Base-by-base conservation (phyloP, 1,284 basidiomycete genomes). In the Rhodotorula sp. region DNA sequence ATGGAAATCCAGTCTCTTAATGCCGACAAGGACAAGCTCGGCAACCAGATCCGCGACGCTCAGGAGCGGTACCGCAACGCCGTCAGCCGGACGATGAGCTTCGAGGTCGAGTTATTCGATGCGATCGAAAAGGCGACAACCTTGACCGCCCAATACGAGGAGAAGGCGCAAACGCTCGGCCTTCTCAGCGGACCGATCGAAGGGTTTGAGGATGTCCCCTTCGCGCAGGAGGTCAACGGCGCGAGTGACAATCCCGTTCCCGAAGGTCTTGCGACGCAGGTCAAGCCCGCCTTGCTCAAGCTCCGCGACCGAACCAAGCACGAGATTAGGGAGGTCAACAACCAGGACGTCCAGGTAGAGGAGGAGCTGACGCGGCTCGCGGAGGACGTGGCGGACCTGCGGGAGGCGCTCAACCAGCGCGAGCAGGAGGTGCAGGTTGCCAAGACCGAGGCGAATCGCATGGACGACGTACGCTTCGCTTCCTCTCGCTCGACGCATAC, bases 131-230 rank as follows among this genome's bases (percentile, higher is more conserved):
- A 27, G 15, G 75, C 74, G 6, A 55, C 67, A 44, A 59, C 55
- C 20, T 49, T 75, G 2, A 61, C 62, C 39, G 65, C 67, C 44
- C 59, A 65, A 32, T 78, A 78, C 69, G 69, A 74, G 39, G 59
- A 65, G 27, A 72, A 66, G 61, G 73, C 72, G 22, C 69, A 71
- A 10, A 62, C 61, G 27, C 63, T 78, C 22, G 75, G 76, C 0
- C 48, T 78, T 22, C 61, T 78, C 3, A 72, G 74, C 22, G 67
- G 59, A 0, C 68, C 73, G 6, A 62, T 74, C 1, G 52, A 57
- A 13, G 76, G 75, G 19, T 75, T 66, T 66, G 76, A 76, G 55
- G 54, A 75, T 29, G 72, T 78, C 48, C 63, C 75, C 20, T 78
- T 78, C 48, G 63, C 55, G 46, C 76, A 77, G 44, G 77, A 78